Evolutionary conservation across 768 basidiomycete species (phyloP).

Genomic region (Leccinum pellstonianum): DNA sequence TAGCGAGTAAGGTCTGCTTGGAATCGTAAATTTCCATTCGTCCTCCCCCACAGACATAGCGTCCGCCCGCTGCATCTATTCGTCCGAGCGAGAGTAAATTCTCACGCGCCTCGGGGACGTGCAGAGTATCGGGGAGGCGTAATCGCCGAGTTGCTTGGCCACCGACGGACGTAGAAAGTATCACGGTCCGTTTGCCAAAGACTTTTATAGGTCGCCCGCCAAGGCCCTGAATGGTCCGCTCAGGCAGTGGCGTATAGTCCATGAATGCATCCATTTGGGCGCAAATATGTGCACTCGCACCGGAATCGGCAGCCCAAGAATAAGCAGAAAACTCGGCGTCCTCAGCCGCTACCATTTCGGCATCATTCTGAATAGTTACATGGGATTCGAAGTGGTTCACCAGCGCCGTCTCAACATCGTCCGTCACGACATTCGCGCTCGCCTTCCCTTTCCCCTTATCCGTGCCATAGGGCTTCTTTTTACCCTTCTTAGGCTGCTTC

Average conservation of each 20-base stretch:
- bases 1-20: background rate
- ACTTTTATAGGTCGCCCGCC: background rate
- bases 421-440: too few species aligned
- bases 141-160: background rate
- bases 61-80: background rate
- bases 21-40: conserved; percentile 3
- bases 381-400: too few species aligned
- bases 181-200: background rate
- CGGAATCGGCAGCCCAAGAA: background rate
- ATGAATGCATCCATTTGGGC: background rate
- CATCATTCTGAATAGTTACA: too few species aligned
- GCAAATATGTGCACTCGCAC: background rate
- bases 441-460: too few species aligned
- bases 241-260: background rate
- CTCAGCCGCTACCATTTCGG: too few species aligned
- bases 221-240: background rate
- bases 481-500: too few species aligned
- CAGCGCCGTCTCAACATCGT: too few species aligned
- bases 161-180: background rate
- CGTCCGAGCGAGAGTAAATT: background rate
- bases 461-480: too few species aligned
- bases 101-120: background rate
- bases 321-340: background rate
- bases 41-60: too few species aligned
- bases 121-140: background rate